Percentiles rank a stretch among this genome's conserved stretches.
Evolutionary conservation across 768 basidiomycete species (phyloP).

Genomic region (Cystobasidiopsis lactophilus): DNA sequence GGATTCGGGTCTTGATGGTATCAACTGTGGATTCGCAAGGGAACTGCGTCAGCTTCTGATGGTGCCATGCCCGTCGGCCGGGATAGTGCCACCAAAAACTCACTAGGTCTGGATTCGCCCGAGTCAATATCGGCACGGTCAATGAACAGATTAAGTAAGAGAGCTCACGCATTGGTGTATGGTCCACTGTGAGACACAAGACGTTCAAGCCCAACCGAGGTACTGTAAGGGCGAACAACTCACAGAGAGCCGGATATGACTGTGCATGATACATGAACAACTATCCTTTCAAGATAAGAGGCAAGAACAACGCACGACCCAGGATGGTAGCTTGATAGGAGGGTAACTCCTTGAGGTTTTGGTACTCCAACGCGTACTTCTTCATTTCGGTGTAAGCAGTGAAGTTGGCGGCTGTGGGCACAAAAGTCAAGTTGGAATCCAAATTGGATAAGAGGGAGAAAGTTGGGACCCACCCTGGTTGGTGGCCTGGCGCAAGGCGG

Average conservation of each 20-base stretch:
- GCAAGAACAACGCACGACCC: constrained; percentile 28
- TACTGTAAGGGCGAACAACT: no score
- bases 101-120: not conserved
- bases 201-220: no score
- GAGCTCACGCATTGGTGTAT: constrained; percentile 21
- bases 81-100: not conserved
- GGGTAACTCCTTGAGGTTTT: constrained; percentile 46
- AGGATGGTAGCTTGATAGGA: constrained; percentile 90
- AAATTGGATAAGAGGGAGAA: not conserved
- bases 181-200: no score
- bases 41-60: no score
- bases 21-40: constrained; percentile 10
- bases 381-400: constrained; percentile 96
- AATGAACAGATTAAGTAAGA: no score
- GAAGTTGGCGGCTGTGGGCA: constrained; percentile 78
- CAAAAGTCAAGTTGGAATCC: constrained; percentile 10
- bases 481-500: constrained; percentile 85
- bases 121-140: not conserved
- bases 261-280: no score
- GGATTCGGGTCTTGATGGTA: constrained; percentile 40
- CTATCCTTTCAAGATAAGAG: no score
- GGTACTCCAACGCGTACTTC: constrained; percentile 48
- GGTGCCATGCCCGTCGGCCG: no score
- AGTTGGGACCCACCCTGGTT: constrained; percentile 50
- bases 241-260: constrained; percentile 78